phyloP scores from a whole-genome alignment of 2,329 filamentous ascomycete genomes.

The Neonectria magnoliae region DNA sequence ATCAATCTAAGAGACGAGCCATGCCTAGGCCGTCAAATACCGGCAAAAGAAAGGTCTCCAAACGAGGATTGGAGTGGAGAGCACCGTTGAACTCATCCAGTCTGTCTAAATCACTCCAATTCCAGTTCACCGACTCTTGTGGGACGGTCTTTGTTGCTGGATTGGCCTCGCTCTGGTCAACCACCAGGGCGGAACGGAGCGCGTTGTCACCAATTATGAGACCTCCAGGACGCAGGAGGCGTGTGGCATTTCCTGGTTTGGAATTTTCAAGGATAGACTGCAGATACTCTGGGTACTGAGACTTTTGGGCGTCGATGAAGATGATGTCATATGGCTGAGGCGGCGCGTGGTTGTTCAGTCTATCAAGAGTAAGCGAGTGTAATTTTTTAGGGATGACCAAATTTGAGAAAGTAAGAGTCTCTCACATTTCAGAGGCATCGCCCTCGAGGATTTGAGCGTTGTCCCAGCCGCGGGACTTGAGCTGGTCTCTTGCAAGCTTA shows the following conservation, averaged over 20 bases:
- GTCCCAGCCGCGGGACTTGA: not conserved
- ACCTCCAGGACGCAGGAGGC: not conserved
- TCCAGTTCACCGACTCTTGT: not conserved
- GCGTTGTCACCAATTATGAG: conserved; percentile 1
- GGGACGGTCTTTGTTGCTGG: not conserved
- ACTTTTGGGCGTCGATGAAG: not conserved
- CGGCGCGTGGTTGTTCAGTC: not conserved
- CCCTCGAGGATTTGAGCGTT: not conserved
- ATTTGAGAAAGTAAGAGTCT: not conserved
- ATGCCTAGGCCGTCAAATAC: not conserved
- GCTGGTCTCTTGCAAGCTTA: not conserved
- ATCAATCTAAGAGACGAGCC: not conserved
- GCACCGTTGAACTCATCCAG: not conserved
- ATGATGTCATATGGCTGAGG: not conserved
- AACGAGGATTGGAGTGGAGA: not conserved
- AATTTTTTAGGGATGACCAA: not conserved
- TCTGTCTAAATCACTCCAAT: not conserved
- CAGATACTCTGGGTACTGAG: not conserved
- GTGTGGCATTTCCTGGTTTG: not conserved
- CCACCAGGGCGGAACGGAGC: not conserved
- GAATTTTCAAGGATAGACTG: not conserved
- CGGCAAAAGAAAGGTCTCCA: not conserved
- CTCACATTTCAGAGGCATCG: not conserved
- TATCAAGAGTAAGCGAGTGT: not conserved
- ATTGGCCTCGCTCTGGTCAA: not conserved